Evolutionary conservation across 345 rosid genomes (phyloP).

Genomic region (Dimocarpus longan): DNA sequence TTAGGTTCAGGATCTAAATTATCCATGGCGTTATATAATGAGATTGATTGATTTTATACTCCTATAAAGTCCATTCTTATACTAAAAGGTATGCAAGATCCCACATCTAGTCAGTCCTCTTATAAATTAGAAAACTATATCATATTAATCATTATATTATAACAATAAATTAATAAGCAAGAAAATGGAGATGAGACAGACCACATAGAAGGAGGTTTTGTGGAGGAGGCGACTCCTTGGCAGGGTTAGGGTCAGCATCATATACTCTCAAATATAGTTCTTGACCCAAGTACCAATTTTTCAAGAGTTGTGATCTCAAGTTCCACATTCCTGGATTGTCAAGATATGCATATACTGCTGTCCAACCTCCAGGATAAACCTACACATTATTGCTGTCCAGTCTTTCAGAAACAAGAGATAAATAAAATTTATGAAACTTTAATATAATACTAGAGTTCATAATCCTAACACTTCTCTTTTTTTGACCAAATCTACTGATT

Average conservation of each 20-base stretch:
- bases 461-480: too few species aligned
- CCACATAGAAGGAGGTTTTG: constrained; percentile 66
- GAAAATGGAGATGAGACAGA: background rate
- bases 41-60: too few species aligned
- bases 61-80: too few species aligned
- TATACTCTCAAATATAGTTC: constrained; percentile 70
- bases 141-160: background rate
- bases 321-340: constrained; percentile 99
- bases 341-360: constrained; percentile 58
- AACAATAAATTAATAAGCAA: background rate
- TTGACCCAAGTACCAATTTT: constrained; percentile 74
- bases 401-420: too few species aligned
- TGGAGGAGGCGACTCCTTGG: constrained; percentile 63
- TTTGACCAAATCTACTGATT: too few species aligned
- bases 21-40: too few species aligned
- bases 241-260: constrained; percentile 66
- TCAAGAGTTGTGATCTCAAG: constrained; percentile 70
- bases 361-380: constrained; percentile 76
- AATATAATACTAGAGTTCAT: too few species aligned
- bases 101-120: too few species aligned
- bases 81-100: too few species aligned
- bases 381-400: background rate
- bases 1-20: too few species aligned
- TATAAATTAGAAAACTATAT: too few species aligned
- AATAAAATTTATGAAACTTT: too few species aligned